A percentile compares a stretch with the other conserved stretches of the same genome.
These are phyloP conservation scores for Stephania cephalantha DNA, from an alignment of 164 flowering plant species.

Conservation along the genomic window DNA sequence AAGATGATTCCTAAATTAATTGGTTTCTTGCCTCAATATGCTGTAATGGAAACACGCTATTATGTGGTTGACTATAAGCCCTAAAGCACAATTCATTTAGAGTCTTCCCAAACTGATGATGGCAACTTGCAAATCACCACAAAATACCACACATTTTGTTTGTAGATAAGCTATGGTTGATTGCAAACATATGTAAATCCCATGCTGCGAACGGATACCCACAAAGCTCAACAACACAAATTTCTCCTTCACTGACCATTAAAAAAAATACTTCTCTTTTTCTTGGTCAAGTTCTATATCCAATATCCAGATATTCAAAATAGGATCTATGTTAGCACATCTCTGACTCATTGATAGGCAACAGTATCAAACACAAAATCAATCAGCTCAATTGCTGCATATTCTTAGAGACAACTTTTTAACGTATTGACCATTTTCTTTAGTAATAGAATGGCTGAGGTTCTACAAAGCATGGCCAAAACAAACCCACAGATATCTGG, in stretches of 20 bases:
- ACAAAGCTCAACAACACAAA: background rate
- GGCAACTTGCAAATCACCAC: background rate
- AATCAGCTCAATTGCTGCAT: background rate
- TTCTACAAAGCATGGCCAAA: background rate
- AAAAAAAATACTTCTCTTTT: background rate
- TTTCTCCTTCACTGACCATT: background rate
- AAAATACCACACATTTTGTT: background rate
- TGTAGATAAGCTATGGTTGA: background rate
- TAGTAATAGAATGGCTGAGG: background rate
- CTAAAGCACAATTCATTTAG: background rate
- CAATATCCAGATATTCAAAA: background rate
- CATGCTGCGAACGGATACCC: background rate
- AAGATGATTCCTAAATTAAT: background rate
- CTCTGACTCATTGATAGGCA: background rate
- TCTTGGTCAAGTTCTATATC: background rate
- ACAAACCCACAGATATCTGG: too few relatives aligned
- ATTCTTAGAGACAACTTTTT: background rate
- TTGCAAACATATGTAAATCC: background rate
- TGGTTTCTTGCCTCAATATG: background rate
- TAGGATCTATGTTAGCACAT: background rate
- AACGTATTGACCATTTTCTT: background rate
- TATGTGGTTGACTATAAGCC: background rate
- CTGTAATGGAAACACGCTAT: background rate
- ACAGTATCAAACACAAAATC: background rate
- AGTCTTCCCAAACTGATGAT: background rate